A percentile compares a stretch with the other conserved stretches of the same genome.
These are phyloP conservation scores for Tetratostichococcus sp. DNA, from an alignment of 139 green algal genomes.

Conservation along the genomic window DNA sequence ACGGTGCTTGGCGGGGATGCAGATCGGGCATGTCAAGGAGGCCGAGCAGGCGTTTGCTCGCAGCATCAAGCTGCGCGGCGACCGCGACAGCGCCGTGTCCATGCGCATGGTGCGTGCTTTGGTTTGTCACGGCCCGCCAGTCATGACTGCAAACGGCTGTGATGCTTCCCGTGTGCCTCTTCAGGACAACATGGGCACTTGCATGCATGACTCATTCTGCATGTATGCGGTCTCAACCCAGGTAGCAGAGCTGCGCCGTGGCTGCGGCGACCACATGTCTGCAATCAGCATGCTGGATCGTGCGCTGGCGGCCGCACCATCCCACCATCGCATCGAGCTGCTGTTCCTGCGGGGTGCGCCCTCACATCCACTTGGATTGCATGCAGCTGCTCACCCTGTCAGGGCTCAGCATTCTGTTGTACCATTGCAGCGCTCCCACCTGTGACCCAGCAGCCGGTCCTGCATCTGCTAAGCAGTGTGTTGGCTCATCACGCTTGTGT, in stretches of 20 bases:
- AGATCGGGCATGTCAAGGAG: conserved; percentile 39
- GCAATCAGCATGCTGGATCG: conserved; percentile 58
- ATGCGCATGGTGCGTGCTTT: conserved; percentile 22
- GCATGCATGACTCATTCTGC: no score
- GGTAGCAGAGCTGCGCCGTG: conserved; percentile 67
- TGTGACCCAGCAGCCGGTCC: no score
- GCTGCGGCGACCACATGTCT: conserved; percentile 55
- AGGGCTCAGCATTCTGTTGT: no score
- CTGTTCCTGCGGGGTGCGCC: conserved; percentile 61
- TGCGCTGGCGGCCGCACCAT: conserved; percentile 33
- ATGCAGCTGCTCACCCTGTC: no score
- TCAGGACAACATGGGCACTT: no score
- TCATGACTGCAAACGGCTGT: no score
- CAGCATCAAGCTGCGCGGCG: conserved; percentile 27
- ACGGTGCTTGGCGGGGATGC: neutral
- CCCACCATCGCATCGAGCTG: conserved; percentile 43
- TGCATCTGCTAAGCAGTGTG: no score
- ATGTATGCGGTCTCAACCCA: no score
- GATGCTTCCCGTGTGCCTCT: no score
- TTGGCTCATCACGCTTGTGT: no score
- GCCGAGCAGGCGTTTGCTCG: conserved; percentile 52
- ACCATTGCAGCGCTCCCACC: no score
- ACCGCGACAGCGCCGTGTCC: conserved; percentile 12
- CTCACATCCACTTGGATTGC: conserved; percentile 30
- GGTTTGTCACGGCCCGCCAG: no score